Conservation (phyloP, 192 early-diverging fungal species). For the Geosiphon pyriformis region DNA sequence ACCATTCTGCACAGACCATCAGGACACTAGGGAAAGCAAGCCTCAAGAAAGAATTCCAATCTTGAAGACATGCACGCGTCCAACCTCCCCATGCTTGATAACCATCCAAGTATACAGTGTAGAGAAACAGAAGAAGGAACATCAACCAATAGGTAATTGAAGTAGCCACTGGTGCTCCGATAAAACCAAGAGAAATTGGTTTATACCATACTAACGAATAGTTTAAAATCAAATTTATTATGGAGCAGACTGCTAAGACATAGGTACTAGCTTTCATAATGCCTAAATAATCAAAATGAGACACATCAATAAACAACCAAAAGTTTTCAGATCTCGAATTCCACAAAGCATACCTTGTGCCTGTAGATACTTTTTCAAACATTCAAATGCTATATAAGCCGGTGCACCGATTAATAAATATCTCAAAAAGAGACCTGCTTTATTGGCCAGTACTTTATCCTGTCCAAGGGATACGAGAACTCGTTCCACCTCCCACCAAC, state of each 20-base stretch:
- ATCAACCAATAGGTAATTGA: slow-evolving; percentile 73
- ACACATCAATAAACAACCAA: neutral
- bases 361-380: slow-evolving; percentile 80
- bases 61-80: slow-evolving; percentile 61
- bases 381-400: slow-evolving; percentile 77
- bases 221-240: slow-evolving; percentile 69
- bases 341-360: slow-evolving; percentile 66
- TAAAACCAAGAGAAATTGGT: slow-evolving; percentile 61
- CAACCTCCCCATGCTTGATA: slow-evolving; percentile 83
- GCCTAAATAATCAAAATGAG: slow-evolving; percentile 6
- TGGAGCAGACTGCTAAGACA: slow-evolving; percentile 63
- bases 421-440: slow-evolving; percentile 64
- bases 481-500: slow-evolving; percentile 65
- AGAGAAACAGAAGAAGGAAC: slow-evolving; percentile 56
- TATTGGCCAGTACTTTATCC: slow-evolving; percentile 57
- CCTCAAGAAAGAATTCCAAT: slow-evolving; percentile 52
- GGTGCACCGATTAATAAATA: slow-evolving; percentile 67
- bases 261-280: slow-evolving; percentile 78
- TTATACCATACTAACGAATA: slow-evolving; percentile 78
- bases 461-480: slow-evolving; percentile 72
- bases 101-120: slow-evolving; percentile 60
- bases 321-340: neutral
- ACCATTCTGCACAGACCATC: slow-evolving; percentile 77
- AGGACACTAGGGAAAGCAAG: slow-evolving; percentile 76
- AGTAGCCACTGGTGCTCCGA: slow-evolving; percentile 82